phyloP scores from a whole-genome alignment of 2,329 filamentous ascomycete species.

The Ilyonectria mors-panacis region DNA sequence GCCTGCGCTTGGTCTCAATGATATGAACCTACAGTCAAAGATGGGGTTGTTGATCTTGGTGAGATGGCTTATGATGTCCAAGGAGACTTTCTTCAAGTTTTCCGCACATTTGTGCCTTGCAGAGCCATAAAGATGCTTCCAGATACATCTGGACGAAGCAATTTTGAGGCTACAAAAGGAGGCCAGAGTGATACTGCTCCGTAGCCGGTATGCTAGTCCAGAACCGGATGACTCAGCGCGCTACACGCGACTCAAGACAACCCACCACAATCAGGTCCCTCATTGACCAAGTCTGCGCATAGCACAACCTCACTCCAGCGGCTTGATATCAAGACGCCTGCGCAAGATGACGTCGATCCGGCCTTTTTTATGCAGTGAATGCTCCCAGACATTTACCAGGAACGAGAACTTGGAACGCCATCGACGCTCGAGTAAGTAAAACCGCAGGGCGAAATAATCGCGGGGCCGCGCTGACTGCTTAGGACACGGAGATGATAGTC shows the following conservation, averaged over 20 bases:
- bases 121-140: not conserved
- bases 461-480: not conserved
- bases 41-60: not conserved
- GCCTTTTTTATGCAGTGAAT: constrained; percentile 10
- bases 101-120: not conserved
- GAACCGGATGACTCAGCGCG: not conserved
- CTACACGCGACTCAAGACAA: not conserved
- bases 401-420: constrained; percentile 44
- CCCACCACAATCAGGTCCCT: not conserved
- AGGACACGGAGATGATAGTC: constrained; percentile 40
- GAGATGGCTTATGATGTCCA: not conserved
- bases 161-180: not conserved
- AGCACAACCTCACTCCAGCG: not conserved
- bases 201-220: not conserved
- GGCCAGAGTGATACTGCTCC: not conserved
- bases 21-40: too few species aligned
- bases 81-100: not conserved
- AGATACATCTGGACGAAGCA: not conserved
- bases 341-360: constrained; percentile 5
- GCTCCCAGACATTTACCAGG: constrained; percentile 6
- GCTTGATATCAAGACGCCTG: not conserved
- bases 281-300: not conserved
- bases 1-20: too few species aligned
- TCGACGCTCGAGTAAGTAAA: constrained; percentile 36
- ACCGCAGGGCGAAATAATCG: not conserved